phyloP scores from a whole-genome alignment of 768 basidiomycete genomes.

The Rhodotorula diobovata region DNA sequence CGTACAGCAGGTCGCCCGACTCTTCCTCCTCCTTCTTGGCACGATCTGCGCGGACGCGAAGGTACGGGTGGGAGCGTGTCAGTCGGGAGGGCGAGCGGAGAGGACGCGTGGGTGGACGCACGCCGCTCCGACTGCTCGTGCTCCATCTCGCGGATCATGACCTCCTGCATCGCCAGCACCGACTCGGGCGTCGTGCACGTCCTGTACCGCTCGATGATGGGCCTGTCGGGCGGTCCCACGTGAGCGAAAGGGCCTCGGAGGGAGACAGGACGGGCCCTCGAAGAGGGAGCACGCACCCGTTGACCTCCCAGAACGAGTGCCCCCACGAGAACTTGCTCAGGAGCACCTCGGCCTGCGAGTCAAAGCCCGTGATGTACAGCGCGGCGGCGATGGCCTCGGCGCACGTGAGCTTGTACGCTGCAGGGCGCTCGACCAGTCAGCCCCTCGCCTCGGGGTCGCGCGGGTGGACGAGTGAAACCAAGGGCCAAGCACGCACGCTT shows the following conservation, averaged over 20 bases:
- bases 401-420: slow-evolving; percentile 83
- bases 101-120: not conserved
- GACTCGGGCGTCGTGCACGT: slow-evolving; percentile 65
- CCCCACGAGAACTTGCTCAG: slow-evolving; percentile 88
- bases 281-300: slow-evolving; percentile 55
- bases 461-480: too few relatives aligned
- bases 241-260: not conserved
- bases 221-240: slow-evolving; percentile 47
- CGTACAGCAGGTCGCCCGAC: slow-evolving; percentile 37
- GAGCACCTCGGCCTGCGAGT: slow-evolving; percentile 70
- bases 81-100: not conserved
- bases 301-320: slow-evolving; percentile 76
- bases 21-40: slow-evolving; percentile 30
- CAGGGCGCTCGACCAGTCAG: not conserved
- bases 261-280: too few relatives aligned
- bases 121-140: slow-evolving; percentile 37
- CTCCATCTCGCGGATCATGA: slow-evolving; percentile 52
- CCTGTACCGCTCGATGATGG: slow-evolving; percentile 68
- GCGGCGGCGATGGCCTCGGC: slow-evolving; percentile 75
- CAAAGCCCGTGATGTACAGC: slow-evolving; percentile 87
- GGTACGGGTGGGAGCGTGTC: too few relatives aligned
- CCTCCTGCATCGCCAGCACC: slow-evolving; percentile 56
- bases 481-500: slow-evolving; percentile 53
- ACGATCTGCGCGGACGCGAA: slow-evolving; percentile 6
- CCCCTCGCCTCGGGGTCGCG: not conserved